Evolutionary conservation across 1,139 yeast species (phyloP).

Genomic region (Geotrichum reessii): DNA sequence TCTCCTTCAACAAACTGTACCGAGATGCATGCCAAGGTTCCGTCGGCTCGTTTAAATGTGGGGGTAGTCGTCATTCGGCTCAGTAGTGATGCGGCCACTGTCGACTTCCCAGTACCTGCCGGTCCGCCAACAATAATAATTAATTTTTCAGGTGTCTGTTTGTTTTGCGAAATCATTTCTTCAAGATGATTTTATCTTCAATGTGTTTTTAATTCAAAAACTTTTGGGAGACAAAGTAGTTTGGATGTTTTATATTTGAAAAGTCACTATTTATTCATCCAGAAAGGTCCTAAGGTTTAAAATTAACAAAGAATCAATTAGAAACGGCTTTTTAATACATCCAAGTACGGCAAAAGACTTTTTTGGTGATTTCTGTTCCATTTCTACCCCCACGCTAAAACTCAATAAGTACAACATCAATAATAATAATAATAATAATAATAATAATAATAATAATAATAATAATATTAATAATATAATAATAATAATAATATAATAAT

Average conservation of each 20-base stretch:
- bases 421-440: not conserved
- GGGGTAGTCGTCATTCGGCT: constrained; percentile 37
- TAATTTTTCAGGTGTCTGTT: not conserved
- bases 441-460: constrained; percentile 14
- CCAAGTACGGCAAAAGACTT: too few species aligned
- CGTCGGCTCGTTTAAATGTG: not conserved
- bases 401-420: too few species aligned
- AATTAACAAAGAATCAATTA: too few species aligned
- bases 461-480: too few species aligned
- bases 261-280: too few species aligned
- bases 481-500: too few species aligned
- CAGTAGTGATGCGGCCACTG: constrained; percentile 58
- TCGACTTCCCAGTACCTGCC: constrained; percentile 89
- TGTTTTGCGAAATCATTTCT: not conserved
- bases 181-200: not conserved
- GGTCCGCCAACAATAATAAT: constrained; percentile 72
- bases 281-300: too few species aligned
- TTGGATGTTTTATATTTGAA: too few species aligned
- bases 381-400: too few species aligned
- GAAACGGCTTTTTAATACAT: too few species aligned
- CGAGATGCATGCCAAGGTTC: not conserved
- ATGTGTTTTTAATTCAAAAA: not conserved
- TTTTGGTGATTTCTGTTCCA: too few species aligned
- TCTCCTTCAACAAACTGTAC: constrained; percentile 78
- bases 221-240: too few species aligned